These are phyloP conservation scores for Tagetes erecta DNA, from an alignment of 129 eudicot genomes.

Conservation along the genomic window DNA sequence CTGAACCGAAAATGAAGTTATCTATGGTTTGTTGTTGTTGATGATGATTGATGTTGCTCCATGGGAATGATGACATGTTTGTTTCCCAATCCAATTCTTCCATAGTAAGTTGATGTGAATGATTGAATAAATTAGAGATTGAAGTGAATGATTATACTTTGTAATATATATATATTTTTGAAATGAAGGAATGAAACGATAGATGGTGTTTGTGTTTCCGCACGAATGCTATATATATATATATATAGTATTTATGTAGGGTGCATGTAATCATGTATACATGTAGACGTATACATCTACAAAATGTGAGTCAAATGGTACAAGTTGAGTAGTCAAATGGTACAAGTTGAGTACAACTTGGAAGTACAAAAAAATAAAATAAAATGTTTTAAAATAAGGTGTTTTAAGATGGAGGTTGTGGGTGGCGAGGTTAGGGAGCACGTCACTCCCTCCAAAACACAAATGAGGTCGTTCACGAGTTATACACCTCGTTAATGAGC, in stretches of 20 bases:
- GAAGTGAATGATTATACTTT: too few relatives aligned
- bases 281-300: not conserved
- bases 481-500: too few relatives aligned
- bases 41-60: conserved; percentile 34
- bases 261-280: not conserved
- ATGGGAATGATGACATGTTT: conserved; percentile 36
- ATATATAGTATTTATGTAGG: not conserved
- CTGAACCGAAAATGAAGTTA: conserved; percentile 36
- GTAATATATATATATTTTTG: not conserved
- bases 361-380: not conserved
- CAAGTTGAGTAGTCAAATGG: too few relatives aligned
- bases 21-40: conserved; percentile 41
- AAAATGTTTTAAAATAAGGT: too few relatives aligned
- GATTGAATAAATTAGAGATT: too few relatives aligned
- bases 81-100: conserved; percentile 52
- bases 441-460: too few relatives aligned
- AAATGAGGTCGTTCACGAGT: too few relatives aligned
- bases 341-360: not conserved
- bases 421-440: too few relatives aligned
- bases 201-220: conserved; percentile 13
- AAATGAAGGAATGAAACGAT: not conserved
- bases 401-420: too few relatives aligned
- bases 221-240: conserved; percentile 26
- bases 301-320: too few relatives aligned
- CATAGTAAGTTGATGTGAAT: conserved; percentile 26